Percentiles rank a stretch among this genome's conserved stretches.
These are phyloP conservation scores for Sporothrix euskadiensis DNA, from an alignment of 2,329 filamentous ascomycete species.

Conservation along the genomic window DNA sequence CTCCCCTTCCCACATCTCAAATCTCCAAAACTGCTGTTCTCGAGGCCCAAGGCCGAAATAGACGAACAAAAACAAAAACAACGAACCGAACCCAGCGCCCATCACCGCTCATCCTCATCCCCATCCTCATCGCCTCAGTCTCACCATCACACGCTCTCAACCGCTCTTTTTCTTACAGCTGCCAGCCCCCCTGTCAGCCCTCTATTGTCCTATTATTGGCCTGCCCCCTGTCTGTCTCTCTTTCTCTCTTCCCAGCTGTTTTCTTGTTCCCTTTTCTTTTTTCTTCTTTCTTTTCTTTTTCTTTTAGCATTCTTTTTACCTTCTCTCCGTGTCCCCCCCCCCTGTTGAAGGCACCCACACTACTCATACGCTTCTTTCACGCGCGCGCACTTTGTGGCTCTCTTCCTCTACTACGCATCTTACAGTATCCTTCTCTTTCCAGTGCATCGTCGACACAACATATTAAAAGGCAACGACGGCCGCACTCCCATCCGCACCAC, in stretches of 20 bases:
- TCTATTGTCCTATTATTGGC: conserved; percentile 21
- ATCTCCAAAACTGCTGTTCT: conserved; percentile 3
- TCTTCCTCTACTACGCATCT: background rate
- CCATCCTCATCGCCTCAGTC: conserved; percentile 2
- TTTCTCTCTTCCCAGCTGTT: background rate
- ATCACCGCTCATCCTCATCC: background rate
- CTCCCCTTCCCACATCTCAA: background rate
- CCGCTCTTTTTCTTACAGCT: background rate
- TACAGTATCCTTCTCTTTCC: background rate
- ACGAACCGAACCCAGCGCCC: conserved; percentile 9
- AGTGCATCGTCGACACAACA: conserved; percentile 14
- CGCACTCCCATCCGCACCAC: conserved; percentile 15
- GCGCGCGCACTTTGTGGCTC: background rate
- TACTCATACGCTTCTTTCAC: background rate
- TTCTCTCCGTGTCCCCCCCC: background rate
- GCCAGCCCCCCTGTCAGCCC: conserved; percentile 23
- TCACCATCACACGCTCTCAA: background rate
- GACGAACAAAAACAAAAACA: background rate
- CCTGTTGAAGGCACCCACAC: conserved; percentile 2
- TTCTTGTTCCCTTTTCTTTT: background rate
- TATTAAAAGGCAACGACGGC: conserved; percentile 23
- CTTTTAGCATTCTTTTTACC: too few relatives aligned
- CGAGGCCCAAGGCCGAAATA: conserved; percentile 10
- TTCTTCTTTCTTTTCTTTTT: background rate
- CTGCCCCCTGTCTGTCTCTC: conserved; percentile 8